Evolutionary conservation across 805 yeast species (phyloP).

Genomic region (Pichia insulana): DNA sequence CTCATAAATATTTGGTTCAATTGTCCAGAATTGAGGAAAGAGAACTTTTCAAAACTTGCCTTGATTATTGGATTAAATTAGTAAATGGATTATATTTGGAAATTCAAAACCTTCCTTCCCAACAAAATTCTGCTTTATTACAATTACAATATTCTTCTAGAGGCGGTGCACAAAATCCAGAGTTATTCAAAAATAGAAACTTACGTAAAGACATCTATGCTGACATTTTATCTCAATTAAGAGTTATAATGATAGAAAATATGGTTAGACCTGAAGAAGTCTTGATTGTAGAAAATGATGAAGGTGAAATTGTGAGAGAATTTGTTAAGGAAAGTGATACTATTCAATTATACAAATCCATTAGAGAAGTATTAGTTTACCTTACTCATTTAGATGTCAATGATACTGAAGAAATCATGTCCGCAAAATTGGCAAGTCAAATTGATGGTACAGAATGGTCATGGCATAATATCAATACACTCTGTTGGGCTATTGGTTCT

Average conservation of each 20-base stretch:
- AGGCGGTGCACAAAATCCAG: slow-evolving; percentile 90
- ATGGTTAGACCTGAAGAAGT: slow-evolving; percentile 99
- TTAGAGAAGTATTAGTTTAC: slow-evolving; percentile 92
- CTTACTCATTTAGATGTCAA: slow-evolving; percentile 91
- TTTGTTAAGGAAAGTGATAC: slow-evolving; percentile 96
- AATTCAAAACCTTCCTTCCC: slow-evolving; percentile 69
- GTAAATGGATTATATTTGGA: slow-evolving; percentile 80
- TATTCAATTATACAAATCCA: slow-evolving; percentile 85
- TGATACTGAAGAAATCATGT: slow-evolving; percentile 92
- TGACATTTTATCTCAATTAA: slow-evolving; percentile 68
- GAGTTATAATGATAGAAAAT: slow-evolving; percentile 90
- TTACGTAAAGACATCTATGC: slow-evolving; percentile 79
- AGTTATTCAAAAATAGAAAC: slow-evolving; percentile 64
- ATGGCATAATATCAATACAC: slow-evolving; percentile 94
- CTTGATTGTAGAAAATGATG: slow-evolving; percentile 92
- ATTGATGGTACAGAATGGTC: slow-evolving; percentile 98
- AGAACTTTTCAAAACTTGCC: slow-evolving; percentile 88
- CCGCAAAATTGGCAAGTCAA: slow-evolving; percentile 81
- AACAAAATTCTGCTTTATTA: slow-evolving; percentile 66
- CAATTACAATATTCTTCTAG: slow-evolving; percentile 45
- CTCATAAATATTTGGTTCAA: slow-evolving; percentile 75
- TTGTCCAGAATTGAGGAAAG: slow-evolving; percentile 89
- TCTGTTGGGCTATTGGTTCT: slow-evolving; percentile 99
- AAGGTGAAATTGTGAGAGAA: slow-evolving; percentile 97
- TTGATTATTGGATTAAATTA: slow-evolving; percentile 88